Evolutionary conservation across 495 filamentous ascomycete genomes (phyloP), one percentile per base, ranked within the genome.

Genomic region (Lasiosphaeria miniovina): DNA sequence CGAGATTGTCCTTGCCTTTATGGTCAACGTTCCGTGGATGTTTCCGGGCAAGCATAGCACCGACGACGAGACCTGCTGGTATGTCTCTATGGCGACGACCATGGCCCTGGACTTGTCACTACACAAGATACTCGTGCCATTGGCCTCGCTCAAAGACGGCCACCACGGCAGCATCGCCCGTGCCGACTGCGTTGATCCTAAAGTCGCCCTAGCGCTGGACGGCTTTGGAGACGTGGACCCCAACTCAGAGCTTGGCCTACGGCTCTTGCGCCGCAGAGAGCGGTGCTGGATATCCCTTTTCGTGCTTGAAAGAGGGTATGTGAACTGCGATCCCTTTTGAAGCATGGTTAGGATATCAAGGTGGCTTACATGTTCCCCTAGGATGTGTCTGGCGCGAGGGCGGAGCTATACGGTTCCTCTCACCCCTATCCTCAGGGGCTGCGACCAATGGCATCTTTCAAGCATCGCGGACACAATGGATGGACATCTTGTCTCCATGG

Each of bases 11-110:
- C 67, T 90, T 12, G 88, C 84, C 3, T 90, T 89, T 61, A 88
- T 89, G 85, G 81, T 87, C n/a, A 89, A 89, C 62, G 80, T 90
- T 32, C 87, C 88, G 10, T 90, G 88, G 88, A 89, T 90, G 81
- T 78, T 83, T 11, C 85, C 87, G 0, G 86, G 87, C 5, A 79
- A 82, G 51, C 81, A 84, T 63, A 80, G 85, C 63, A 82, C 84
- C 12, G 87, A 89, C 63, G 88, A 90, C 66, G 86, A 89, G 61
- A 88, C 87, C 0, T 89, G 86, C 52, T 83, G 82, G 33, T 89
- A 88, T 57, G 84, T 89, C 55, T 82, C 85, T 6, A 85, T 85
- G 76, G 88, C 88, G 10, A 70, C 87, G 14, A 84, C 83, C 10
- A 84, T 89, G 69, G 86, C 88, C 5, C 60, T 89, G 57, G 88